These are phyloP conservation scores for Penicillium coffeae DNA, from an alignment of 495 filamentous ascomycete genomes.

Conservation along the genomic window DNA sequence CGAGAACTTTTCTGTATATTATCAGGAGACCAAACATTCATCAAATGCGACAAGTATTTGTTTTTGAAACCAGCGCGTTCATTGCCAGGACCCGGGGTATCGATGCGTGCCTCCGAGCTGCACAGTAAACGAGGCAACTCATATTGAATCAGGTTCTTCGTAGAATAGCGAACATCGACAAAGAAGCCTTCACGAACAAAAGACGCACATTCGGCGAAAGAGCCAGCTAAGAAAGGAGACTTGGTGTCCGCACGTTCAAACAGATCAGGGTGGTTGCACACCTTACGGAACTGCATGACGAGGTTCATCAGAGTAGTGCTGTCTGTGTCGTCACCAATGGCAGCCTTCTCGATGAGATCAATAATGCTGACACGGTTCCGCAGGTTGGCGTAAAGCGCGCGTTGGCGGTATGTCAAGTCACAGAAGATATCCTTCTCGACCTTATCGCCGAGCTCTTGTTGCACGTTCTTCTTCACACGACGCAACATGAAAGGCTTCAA, in stretches of 20 bases:
- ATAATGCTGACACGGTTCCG: slow-evolving; percentile 97
- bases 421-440: slow-evolving; percentile 96
- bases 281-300: slow-evolving; percentile 99
- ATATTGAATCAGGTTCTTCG: slow-evolving; percentile 81
- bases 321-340: slow-evolving; percentile 89
- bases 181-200: slow-evolving; percentile 85
- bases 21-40: slow-evolving; percentile 86
- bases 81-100: slow-evolving; percentile 74
- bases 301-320: slow-evolving; percentile 97
- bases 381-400: slow-evolving; percentile 86
- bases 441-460: slow-evolving; percentile 98
- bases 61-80: slow-evolving; percentile 67
- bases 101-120: slow-evolving; percentile 67
- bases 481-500: slow-evolving; percentile 99
- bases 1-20: slow-evolving; percentile 61
- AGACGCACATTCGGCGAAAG: slow-evolving; percentile 90
- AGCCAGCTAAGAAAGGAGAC: slow-evolving; percentile 75
- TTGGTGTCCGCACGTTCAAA: slow-evolving; percentile 92
- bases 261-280: slow-evolving; percentile 97
- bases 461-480: slow-evolving; percentile 98
- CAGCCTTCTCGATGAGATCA: slow-evolving; percentile 96
- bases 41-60: slow-evolving; percentile 68
- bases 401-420: slow-evolving; percentile 93
- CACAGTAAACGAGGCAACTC: slow-evolving; percentile 74
- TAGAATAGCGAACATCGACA: slow-evolving; percentile 81